phyloP scores from a whole-genome alignment of 805 yeast genomes.

The Spathaspora sp. region DNA sequence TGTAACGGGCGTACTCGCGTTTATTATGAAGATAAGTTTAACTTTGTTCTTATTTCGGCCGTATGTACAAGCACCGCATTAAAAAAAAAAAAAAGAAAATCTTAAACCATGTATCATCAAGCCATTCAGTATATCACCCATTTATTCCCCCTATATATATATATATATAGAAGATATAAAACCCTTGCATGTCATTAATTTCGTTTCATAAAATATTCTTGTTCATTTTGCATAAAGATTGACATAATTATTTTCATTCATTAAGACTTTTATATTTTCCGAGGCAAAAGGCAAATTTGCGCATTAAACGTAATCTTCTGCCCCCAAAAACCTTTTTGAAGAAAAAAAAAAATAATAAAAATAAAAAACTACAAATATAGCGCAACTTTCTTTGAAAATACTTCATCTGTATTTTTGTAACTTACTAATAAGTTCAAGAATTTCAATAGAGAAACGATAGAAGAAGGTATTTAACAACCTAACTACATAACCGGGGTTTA shows the following conservation, averaged over 20 bases:
- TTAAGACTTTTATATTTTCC: neutral
- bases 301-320: neutral
- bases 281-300: neutral
- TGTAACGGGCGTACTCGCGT: neutral
- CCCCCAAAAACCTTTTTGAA: slow-evolving; percentile 2
- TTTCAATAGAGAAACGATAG: neutral
- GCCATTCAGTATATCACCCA: neutral
- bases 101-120: neutral
- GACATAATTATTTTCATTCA: neutral
- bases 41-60: neutral
- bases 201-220: neutral
- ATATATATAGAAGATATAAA: neutral
- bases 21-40: neutral
- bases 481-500: too few species aligned
- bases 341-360: neutral
- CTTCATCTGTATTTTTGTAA: neutral
- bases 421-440: neutral
- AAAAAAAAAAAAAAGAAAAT: neutral
- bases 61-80: neutral
- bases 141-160: too few species aligned
- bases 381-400: neutral
- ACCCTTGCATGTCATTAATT: neutral
- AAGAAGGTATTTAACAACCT: neutral
- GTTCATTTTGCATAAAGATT: neutral
- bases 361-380: neutral